Conservation (phyloP, 257 asterid species). For the Ilex asprella region DNA sequence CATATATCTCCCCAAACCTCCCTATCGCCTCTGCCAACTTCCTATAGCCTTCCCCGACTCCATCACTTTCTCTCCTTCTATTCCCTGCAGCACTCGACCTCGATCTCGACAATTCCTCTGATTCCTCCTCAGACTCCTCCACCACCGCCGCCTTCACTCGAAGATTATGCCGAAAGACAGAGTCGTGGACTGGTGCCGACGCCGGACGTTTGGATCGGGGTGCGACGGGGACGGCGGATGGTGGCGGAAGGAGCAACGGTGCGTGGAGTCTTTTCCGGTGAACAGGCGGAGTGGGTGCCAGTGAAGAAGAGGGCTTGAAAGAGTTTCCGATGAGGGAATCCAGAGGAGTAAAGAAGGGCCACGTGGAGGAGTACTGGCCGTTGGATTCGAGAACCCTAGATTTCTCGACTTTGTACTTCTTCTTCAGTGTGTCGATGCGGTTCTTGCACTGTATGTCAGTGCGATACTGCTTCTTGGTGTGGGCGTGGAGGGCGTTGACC, state of each 20-base stretch:
- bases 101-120: conserved; percentile 21
- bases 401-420: conserved; percentile 82
- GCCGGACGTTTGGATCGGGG: conserved; percentile 69
- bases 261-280: conserved; percentile 25
- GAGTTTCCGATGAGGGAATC: conserved; percentile 62
- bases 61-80: conserved; percentile 17
- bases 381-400: conserved; percentile 44
- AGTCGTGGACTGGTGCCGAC: conserved; percentile 22
- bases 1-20: conserved; percentile 53
- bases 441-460: conserved; percentile 91
- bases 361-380: conserved; percentile 50
- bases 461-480: conserved; percentile 56
- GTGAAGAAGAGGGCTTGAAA: conserved; percentile 27
- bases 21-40: conserved; percentile 65
- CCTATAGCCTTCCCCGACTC: conserved; percentile 38
- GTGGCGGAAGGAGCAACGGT: conserved; percentile 18
- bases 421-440: conserved; percentile 88
- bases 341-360: conserved; percentile 72
- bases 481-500: conserved; percentile 77
- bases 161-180: conserved; percentile 50
- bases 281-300: conserved; percentile 4
- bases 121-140: conserved; percentile 47
- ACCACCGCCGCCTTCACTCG: conserved; percentile 70
- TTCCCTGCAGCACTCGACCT: conserved; percentile 13
- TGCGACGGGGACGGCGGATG: conserved; percentile 75